A percentile compares a stretch with the other conserved stretches of the same genome.
Conservation (phyloP, 2,329 filamentous ascomycete species). For the Calonectria pseudoreteaudii region DNA sequence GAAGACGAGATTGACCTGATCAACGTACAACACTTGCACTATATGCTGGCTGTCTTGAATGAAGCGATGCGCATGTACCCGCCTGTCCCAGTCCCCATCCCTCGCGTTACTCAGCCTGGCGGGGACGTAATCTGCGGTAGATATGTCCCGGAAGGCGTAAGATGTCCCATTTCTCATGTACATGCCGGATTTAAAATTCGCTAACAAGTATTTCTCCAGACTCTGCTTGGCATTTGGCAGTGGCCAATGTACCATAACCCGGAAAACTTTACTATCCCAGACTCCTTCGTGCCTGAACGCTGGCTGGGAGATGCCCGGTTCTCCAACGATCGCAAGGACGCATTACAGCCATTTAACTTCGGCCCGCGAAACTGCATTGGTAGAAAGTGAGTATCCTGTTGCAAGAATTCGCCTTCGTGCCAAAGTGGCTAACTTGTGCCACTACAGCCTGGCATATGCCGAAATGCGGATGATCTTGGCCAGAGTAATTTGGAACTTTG, state of each 20-base stretch:
- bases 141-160: not conserved
- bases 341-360: constrained; percentile 14
- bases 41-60: constrained; percentile 5
- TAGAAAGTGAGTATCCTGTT: constrained; percentile 10
- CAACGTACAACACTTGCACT: not conserved
- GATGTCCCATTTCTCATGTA: not conserved
- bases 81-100: constrained; percentile 5
- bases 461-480: not conserved
- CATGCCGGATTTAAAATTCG: too few species aligned
- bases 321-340: not conserved
- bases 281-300: constrained; percentile 14
- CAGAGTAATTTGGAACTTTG: not conserved
- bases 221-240: constrained; percentile 12
- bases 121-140: constrained; percentile 5
- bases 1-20: not conserved
- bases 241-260: constrained; percentile 20
- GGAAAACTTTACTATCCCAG: constrained; percentile 2
- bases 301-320: constrained; percentile 12
- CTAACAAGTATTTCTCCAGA: not conserved
- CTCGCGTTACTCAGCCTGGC: not conserved
- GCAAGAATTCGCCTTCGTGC: too few species aligned
- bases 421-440: not conserved
- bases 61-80: constrained; percentile 16
- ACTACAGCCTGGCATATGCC: not conserved
- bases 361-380: constrained; percentile 21